Base-by-base conservation (phyloP, 2,329 filamentous ascomycete genomes). In the Mycosphaerella sp. region DNA sequence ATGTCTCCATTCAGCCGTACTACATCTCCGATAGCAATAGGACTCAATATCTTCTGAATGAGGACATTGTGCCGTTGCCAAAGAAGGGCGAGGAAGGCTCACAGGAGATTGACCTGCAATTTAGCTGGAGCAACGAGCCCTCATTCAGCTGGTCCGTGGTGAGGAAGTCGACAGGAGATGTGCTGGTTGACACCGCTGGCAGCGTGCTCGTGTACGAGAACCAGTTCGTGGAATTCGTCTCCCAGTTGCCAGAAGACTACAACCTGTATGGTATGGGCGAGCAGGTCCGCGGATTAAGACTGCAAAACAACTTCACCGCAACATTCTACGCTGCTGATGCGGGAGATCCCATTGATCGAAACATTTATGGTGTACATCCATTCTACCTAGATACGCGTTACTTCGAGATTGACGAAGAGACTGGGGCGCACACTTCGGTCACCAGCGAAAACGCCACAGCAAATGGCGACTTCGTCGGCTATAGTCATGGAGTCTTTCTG, bases 351-450 rank as follows among this genome's bases (percentile, higher is more conserved):
- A 78, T 82, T 35, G 81, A 81, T 54, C 56, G 61, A 10, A 90
- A 90, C 60, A 73, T 89, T 5, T 93, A 93, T 61, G 86, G 87
- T 6, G 78, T 75, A 36, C 87, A 93, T 59, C 84, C 87, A 0
- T 81, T 90, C 62, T 93, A 91, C 64, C 72, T 90, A 3, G 87
- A 91, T 56, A 90, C 86, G 1, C 77, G 86, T 51, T 91, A 89
- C 68, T 88, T 82, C 60, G 75, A 83, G 56, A 70, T 77, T 9
- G 71, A 78, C 43, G 53, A 67, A 1, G 65, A 70, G 1, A 71
- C 73, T 3, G 62, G 63, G 3, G 68, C 71, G 28, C 70, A 78
- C 42, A 74, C 70, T 1, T 79, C 84, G 18, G 72, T 79, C 12
- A 76, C 76, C 42, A 70, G 68, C 18, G 73, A 81, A 53, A 73